Conservation (phyloP, 1,284 basidiomycete species). For the Omphalotus olearius region DNA sequence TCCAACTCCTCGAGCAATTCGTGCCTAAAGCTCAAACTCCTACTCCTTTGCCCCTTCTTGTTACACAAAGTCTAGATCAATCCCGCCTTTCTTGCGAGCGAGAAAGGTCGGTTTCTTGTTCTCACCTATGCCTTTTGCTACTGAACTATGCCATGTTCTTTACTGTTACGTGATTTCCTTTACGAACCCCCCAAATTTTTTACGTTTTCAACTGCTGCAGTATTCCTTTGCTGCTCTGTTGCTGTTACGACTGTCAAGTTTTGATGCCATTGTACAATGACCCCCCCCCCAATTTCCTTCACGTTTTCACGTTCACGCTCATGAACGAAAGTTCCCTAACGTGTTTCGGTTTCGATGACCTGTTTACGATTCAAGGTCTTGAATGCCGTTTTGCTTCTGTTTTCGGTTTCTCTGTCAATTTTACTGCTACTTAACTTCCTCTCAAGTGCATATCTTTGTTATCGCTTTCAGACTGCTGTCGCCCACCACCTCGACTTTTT, state of each 20-base stretch:
- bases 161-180: slow-evolving; percentile 4
- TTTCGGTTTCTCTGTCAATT: background rate
- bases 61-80: background rate
- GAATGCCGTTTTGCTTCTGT: slow-evolving; percentile 4
- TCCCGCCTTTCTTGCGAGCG: background rate
- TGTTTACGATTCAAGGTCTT: slow-evolving; percentile 2
- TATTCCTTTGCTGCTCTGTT: background rate
- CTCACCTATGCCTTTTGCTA: slow-evolving; percentile 6
- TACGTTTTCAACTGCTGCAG: slow-evolving; percentile 1
- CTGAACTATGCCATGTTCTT: slow-evolving; percentile 10
- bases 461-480: slow-evolving; percentile 11
- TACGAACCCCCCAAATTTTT: background rate
- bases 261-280: slow-evolving; percentile 1
- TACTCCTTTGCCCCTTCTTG: background rate
- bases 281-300: background rate
- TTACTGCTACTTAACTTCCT: slow-evolving; percentile 2
- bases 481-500: background rate
- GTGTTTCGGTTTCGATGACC: background rate
- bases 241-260: too few species aligned
- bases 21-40: slow-evolving; percentile 5
- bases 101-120: background rate
- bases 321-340: background rate
- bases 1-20: slow-evolving; percentile 34
- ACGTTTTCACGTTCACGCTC: slow-evolving; percentile 3
- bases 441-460: slow-evolving; percentile 4